phyloP scores from a whole-genome alignment of 352 stramenopile genomes.

The Paralagenidium karlingii region DNA sequence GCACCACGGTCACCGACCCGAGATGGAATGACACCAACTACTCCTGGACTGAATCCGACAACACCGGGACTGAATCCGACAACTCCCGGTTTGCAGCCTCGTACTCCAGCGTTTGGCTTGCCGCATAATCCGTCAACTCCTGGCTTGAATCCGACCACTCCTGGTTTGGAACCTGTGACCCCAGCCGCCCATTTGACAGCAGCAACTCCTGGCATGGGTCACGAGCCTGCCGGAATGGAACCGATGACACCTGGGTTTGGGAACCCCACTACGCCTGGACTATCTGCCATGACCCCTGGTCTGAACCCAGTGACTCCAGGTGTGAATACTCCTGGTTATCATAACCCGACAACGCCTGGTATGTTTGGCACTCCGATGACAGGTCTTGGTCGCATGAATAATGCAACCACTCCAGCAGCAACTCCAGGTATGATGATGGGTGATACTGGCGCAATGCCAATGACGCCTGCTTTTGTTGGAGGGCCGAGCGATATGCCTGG shows the following conservation, averaged over 20 bases:
- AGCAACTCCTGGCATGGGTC: constrained; percentile 53
- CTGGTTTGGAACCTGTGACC: constrained; percentile 18
- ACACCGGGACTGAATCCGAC: constrained; percentile 75
- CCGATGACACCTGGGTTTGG: constrained; percentile 76
- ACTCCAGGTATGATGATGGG: constrained; percentile 61
- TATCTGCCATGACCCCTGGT: constrained; percentile 67
- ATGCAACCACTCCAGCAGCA: constrained; percentile 42
- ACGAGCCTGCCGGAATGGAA: constrained; percentile 64
- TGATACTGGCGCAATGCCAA: constrained; percentile 34
- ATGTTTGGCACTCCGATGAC: constrained; percentile 55
- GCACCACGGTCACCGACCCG: constrained; percentile 47
- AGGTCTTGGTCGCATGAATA: constrained; percentile 51
- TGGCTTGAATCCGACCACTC: constrained; percentile 68
- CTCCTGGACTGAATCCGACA: constrained; percentile 49
- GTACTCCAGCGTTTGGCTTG: constrained; percentile 68
- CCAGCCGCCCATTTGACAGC: constrained; percentile 47
- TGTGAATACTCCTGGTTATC: constrained; percentile 70
- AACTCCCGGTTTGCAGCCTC: constrained; percentile 61
- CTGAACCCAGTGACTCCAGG: constrained; percentile 73
- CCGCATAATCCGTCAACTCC: constrained; percentile 68
- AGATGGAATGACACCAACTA: constrained; percentile 54
- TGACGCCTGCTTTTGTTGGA: constrained; percentile 62
- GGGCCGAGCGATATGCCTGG: constrained; percentile 24
- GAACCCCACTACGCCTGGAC: constrained; percentile 68
- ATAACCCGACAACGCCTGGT: constrained; percentile 83